Evolutionary conservation across 805 yeast species (phyloP).

Genomic region (Yarrowia yakushimensis): DNA sequence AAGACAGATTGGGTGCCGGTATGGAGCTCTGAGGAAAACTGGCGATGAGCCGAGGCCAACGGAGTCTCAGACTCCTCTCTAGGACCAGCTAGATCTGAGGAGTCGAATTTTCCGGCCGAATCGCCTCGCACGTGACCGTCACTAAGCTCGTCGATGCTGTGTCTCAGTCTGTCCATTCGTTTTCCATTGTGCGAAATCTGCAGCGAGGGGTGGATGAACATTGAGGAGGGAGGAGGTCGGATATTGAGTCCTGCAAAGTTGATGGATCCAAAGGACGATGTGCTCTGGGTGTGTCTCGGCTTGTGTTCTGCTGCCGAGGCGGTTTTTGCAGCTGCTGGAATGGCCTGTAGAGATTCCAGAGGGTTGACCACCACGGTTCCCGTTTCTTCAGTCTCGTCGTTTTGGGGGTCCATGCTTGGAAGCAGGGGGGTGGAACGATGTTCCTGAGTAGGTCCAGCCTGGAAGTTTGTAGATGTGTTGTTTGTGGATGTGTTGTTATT

Average conservation of each 20-base stretch:
- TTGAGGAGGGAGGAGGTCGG: neutral
- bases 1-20: conserved; percentile 10
- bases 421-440: neutral
- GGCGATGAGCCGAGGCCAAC: neutral
- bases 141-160: conserved; percentile 10
- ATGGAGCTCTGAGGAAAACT: neutral
- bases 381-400: neutral
- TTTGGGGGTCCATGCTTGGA: neutral
- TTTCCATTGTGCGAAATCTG: conserved; percentile 11
- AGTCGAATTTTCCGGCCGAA: neutral
- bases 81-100: neutral
- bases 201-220: conserved; percentile 5
- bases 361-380: neutral
- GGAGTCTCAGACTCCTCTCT: neutral
- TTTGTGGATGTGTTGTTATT: too few species aligned
- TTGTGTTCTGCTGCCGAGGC: neutral
- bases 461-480: neutral
- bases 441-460: neutral
- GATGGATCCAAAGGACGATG: conserved; percentile 15
- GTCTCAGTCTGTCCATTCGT: conserved; percentile 9
- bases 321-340: neutral
- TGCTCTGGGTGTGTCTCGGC: neutral
- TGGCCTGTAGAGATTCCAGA: neutral
- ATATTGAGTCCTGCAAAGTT: conserved; percentile 12
- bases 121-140: neutral